phyloP scores from a whole-genome alignment of 352 stramenopile genomes.

The Phytophthora brassicae region DNA sequence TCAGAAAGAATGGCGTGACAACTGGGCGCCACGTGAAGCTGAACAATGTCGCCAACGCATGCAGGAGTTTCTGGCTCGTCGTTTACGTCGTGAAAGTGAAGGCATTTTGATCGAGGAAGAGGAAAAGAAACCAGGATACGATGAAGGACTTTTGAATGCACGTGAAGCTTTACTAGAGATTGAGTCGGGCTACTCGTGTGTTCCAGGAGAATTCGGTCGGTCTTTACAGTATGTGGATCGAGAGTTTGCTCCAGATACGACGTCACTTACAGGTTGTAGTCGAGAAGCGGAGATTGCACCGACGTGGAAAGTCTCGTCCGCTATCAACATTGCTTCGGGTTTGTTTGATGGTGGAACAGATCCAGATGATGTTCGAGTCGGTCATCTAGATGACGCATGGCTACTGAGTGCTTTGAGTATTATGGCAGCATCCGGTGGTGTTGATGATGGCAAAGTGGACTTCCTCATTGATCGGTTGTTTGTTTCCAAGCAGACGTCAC shows the following conservation, averaged over 20 bases:
- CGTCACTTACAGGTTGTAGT: slow-evolving; percentile 66
- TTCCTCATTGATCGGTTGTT: slow-evolving; percentile 89
- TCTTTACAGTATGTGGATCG: slow-evolving; percentile 88
- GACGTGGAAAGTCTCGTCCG: slow-evolving; percentile 83
- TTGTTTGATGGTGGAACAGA: slow-evolving; percentile 93
- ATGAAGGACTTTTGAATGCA: slow-evolving; percentile 81
- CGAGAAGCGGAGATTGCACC: slow-evolving; percentile 51
- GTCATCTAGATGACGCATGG: slow-evolving; percentile 88
- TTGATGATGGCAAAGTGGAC: slow-evolving; percentile 90
- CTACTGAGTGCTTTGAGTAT: slow-evolving; percentile 91
- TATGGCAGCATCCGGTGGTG: slow-evolving; percentile 84
- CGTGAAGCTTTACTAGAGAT: slow-evolving; percentile 87
- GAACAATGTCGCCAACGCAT: slow-evolving; percentile 67
- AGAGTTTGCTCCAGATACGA: slow-evolving; percentile 85
- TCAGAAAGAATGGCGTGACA: slow-evolving; percentile 53
- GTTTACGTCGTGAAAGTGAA: slow-evolving; percentile 69
- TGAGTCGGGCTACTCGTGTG: slow-evolving; percentile 76
- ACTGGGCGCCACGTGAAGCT: slow-evolving; percentile 65
- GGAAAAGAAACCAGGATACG: slow-evolving; percentile 37
- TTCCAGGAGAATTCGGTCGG: slow-evolving; percentile 73
- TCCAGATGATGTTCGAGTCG: slow-evolving; percentile 86
- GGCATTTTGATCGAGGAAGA: slow-evolving; percentile 50
- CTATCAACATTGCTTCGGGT: slow-evolving; percentile 86
- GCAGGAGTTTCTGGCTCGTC: slow-evolving; percentile 77
- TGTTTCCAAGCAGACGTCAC: slow-evolving; percentile 87